Conservation (phyloP, 2,329 filamentous ascomycete species). For the Epichloe elymi region DNA sequence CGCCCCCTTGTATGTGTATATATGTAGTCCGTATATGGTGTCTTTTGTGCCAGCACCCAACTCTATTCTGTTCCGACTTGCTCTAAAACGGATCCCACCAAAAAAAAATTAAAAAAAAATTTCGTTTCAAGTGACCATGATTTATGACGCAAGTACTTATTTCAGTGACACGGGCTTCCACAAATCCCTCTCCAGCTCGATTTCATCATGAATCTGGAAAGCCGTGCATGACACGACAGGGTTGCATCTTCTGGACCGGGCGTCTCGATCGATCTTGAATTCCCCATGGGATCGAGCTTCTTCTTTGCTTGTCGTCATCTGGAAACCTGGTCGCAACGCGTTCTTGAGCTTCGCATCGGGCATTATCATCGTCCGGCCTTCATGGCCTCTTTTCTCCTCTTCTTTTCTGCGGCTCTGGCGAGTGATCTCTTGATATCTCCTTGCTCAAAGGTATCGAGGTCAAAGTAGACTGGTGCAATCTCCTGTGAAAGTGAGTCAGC, state of each 20-base stretch:
- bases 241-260: neutral
- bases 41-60: neutral
- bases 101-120: no score
- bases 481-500: slow-evolving; percentile 43
- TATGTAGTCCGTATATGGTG: neutral
- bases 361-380: slow-evolving; percentile 30
- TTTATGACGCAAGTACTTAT: no score
- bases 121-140: neutral
- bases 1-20: neutral
- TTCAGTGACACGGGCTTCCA: no score
- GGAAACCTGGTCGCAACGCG: neutral
- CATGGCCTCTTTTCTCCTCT: slow-evolving; percentile 45
- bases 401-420: slow-evolving; percentile 43
- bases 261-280: neutral
- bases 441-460: slow-evolving; percentile 68
- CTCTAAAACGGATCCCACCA: neutral
- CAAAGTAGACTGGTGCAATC: slow-evolving; percentile 87
- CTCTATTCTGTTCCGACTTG: neutral
- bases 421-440: slow-evolving; percentile 69
- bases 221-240: neutral
- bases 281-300: neutral
- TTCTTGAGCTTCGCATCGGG: neutral
- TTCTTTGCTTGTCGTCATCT: neutral
- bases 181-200: no score
- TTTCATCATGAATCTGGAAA: neutral